Conservation (phyloP, 257 asterid genomes). For the Primulina huaijiensis region DNA sequence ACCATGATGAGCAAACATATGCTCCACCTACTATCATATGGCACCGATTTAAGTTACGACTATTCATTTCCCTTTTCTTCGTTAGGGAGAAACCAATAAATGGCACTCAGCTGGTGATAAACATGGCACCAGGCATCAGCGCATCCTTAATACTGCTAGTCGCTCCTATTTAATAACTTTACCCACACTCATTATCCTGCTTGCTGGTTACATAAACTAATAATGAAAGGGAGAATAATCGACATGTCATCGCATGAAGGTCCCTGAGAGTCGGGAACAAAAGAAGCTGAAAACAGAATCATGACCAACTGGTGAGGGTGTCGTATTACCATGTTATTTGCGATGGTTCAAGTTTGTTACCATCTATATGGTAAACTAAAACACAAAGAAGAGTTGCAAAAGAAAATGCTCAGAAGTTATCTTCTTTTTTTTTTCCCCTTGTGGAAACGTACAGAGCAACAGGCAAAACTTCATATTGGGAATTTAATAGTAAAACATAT, state of each 20-base stretch:
- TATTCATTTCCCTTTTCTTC: background rate
- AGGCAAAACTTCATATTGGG: background rate
- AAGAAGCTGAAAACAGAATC: background rate
- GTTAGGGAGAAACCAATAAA: background rate
- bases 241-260: background rate
- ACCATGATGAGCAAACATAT: conserved; percentile 1
- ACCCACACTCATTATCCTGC: background rate
- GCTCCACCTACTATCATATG: background rate
- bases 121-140: background rate
- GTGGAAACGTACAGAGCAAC: background rate
- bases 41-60: background rate
- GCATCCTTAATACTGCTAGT: background rate
- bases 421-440: background rate
- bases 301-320: background rate
- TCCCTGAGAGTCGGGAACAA: background rate
- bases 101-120: background rate
- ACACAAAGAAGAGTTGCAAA: background rate
- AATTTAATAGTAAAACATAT: background rate
- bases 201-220: background rate
- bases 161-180: too few species aligned
- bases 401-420: conserved; percentile 4
- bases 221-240: background rate
- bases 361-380: background rate
- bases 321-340: background rate
- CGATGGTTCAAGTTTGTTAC: background rate